Base-by-base conservation (phyloP, 2,329 filamentous ascomycete genomes). In the Bipolaris oryzae region DNA sequence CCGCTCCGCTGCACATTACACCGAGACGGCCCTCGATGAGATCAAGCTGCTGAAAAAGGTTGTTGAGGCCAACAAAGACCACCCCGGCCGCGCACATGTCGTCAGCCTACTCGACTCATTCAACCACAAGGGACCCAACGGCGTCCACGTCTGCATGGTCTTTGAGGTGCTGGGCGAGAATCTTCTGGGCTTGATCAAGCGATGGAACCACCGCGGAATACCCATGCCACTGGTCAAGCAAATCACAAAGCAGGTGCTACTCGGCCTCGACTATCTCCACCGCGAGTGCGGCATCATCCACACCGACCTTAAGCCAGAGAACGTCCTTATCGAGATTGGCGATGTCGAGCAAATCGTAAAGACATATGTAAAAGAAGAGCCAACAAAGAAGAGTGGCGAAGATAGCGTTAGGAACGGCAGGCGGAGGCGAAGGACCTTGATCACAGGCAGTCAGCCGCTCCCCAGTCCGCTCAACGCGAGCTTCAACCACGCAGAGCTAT, bases 321-420 rank as follows among this genome's bases (percentile, higher is more conserved):
- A 99, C 73, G 95, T 99, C 31, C 83, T 99, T 64, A 98, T 99
- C 74, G 95, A 99, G 79, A 98, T 99, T 72, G 95, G 95, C 65
- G 95, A 99, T 69, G 95, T 99, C 47, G 95, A 99, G 81, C 92
- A 98, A 77, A 98, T 98, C 61, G 95, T 99, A 56, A 94, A 96
- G 79, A 92, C 91, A 58, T 94, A 96, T 62, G 94, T 99, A 53
- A 94, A 96, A 78, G 91, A 88, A 60, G 90, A 95, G 47, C 52
- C 80, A 18, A 76, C 77, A 61, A 81, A 85, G 67, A 86, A 86
- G 68, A 84, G 87, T 49, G 89, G 90, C 59, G 94, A 94, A 76
- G 95, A 95, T 77, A 92, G 96, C 74, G 92, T 96, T 73, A 86
- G 93, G 64, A 98, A 97, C 76, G 94, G 95, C 50, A 86, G 95